phyloP scores from a whole-genome alignment of 805 yeast species.

The Starmerella etchellsii region DNA sequence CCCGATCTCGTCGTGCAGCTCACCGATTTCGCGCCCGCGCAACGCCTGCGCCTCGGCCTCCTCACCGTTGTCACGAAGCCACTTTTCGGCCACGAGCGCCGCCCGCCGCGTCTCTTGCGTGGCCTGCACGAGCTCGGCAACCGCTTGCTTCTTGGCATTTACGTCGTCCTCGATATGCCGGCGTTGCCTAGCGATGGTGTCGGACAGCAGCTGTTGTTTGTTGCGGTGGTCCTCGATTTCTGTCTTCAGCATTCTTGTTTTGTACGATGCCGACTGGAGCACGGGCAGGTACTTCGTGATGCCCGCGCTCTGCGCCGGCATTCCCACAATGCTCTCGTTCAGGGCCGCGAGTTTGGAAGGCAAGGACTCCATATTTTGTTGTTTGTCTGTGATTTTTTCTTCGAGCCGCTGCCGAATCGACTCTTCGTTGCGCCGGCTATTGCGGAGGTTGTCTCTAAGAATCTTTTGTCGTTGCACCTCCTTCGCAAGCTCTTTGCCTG shows the following conservation, averaged over 20 bases:
- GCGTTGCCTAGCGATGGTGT: not conserved
- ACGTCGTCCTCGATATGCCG: not conserved
- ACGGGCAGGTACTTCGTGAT: too few species aligned
- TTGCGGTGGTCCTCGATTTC: not conserved
- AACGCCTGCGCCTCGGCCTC: conserved; percentile 1
- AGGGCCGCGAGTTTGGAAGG: not conserved
- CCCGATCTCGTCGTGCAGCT: conserved; percentile 5
- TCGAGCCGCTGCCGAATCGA: not conserved
- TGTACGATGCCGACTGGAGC: not conserved
- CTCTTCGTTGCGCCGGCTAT: not conserved
- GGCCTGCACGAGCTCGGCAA: not conserved
- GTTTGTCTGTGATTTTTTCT: not conserved
- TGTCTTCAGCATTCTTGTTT: not conserved
- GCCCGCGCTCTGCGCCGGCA: too few species aligned
- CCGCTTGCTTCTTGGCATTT: not conserved
- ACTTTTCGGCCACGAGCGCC: not conserved
- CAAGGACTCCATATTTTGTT: not conserved
- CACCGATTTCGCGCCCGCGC: not conserved
- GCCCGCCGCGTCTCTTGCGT: not conserved
- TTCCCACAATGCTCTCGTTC: not conserved
- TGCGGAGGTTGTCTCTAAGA: not conserved
- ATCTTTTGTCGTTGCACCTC: not conserved
- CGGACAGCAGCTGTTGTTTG: not conserved
- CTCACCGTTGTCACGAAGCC: conserved; percentile 1
- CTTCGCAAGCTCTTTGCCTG: not conserved